Base-by-base conservation (phyloP, 306 rosid species). In the Dalbergia cultrata region DNA sequence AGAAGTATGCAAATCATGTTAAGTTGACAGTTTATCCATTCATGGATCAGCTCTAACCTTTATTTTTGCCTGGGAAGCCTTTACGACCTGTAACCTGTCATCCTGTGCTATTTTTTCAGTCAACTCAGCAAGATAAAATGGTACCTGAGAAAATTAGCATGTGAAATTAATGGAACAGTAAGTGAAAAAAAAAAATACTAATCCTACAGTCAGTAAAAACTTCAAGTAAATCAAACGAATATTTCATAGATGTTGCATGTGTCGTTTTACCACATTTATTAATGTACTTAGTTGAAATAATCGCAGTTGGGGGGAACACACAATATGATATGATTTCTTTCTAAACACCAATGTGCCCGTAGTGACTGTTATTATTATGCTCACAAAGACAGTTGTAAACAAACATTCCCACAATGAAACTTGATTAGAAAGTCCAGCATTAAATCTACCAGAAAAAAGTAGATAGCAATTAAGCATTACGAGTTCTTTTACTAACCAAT, bases 61-160 rank as follows among this genome's bases (percentile, higher is more conserved):
- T 64, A 95, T 74, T 82, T 90, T 95, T 67, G 82, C 90, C 83
- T 89, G 93, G 86, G 97, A 88, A 52, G 88, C 85, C 90, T 89
- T 89, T 53, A 95, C 85, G 83, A 95, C 66, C 72, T 63, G 91
- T 82, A 91, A 74, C 87, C 97, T 92, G 87, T 93, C 97, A 77
- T 85, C 95, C 57, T 85, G 92, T 56, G 62, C 87, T 87, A 95
- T 80, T 70, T 88, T 92, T 70, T 95, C 99, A 1, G 93, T 88
- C 89, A 95, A 75, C 88, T 93, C 98, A 63, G 90, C 99, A 5
- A 91, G 96, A 81, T 95, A 95, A 88, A 88, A 95, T 0, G 97
- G 92, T 63, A 93, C 98, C 99, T 95, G 84, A 18, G 83, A 71
- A n/a, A 81, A 72, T 56, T 33, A 65, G 58, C 43, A 39, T 33